Evolutionary conservation across 1,139 yeast genomes (phyloP), one percentile per base, ranked within the genome.

Genomic region (Yamadazyma atlantica): DNA sequence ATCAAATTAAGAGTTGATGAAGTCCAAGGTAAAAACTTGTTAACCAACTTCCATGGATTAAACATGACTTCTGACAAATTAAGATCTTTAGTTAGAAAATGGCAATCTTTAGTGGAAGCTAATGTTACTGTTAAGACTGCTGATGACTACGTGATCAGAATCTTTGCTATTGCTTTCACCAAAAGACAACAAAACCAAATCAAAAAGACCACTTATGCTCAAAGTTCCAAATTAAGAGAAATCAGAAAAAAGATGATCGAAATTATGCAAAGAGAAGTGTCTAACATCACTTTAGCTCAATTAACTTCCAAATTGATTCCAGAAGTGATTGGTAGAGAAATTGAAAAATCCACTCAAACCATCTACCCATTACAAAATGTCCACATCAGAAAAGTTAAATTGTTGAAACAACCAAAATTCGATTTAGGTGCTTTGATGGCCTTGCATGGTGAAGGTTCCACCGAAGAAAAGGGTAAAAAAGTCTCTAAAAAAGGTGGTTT

Each of bases 31-130:
- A 71, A 71, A 62, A 70, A 71, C 66, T 69, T 71, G 59, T 69
- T 71, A 58, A 71, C 77, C 65, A 71, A 71, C 70, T 71, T 71
- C 70, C 75, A 71, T 59, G 77, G 76, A 45, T 58, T 71, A 54
- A 73, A 69, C 60, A 70, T 71, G 61, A 71, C 76, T 50, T 56
- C 73, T 40, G 77, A 71, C 59, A 71, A 71, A 60, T 61, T 71
- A 51, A 69, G 76, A 67, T 70, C 76, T 34, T 68, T 71, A 58
- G 77, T 71, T 40, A 69, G 75, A 67, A 71, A 71, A 56, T 71
- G 77, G 77, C 77, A 71, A 66, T 70, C 76, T 38, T 66, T 71
- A 58, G 76, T 71, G 46, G 76, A 71, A 59, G 75, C 75, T 54
- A 70, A 69, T 49, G 76, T 69, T 46, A 71, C 76, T 48, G 76